phyloP scores from a whole-genome alignment of 75 land plant species.

The Adiantum capillusveneris region DNA sequence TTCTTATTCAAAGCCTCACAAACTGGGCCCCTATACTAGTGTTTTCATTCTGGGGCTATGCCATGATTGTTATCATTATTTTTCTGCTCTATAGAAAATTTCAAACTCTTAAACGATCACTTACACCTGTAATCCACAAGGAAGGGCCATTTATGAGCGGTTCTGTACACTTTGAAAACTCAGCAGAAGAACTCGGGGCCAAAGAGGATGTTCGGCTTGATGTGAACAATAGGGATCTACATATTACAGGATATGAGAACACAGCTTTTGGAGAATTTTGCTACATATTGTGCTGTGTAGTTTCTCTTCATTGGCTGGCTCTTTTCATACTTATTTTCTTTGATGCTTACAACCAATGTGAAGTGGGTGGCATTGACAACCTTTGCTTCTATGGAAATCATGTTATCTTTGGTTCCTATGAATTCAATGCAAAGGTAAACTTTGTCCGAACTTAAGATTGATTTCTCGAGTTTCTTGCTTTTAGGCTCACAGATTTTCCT shows the following conservation, averaged over 20 bases:
- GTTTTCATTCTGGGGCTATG: conserved; percentile 24
- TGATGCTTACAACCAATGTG: conserved; percentile 39
- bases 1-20: conserved; percentile 21
- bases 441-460: too few species aligned
- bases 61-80: conserved; percentile 8
- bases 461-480: too few species aligned
- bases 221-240: conserved; percentile 21
- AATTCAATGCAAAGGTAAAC: conserved; percentile 30
- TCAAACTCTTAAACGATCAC: conserved; percentile 1
- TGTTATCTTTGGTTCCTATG: conserved; percentile 34
- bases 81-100: conserved; percentile 16
- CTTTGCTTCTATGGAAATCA: conserved; percentile 39
- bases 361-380: conserved; percentile 38
- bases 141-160: neutral
- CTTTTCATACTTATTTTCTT: conserved; percentile 29
- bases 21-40: conserved; percentile 18
- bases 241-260: conserved; percentile 15
- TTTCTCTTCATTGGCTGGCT: conserved; percentile 32
- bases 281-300: conserved; percentile 26
- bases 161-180: neutral
- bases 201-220: conserved; percentile 4
- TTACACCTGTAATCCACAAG: conserved; percentile 4
- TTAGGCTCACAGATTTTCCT: neutral
- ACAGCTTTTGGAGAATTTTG: conserved; percentile 34
- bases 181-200: neutral